phyloP scores from a whole-genome alignment of 2,329 filamentous ascomycete genomes.

The Monosporascus sp. region DNA sequence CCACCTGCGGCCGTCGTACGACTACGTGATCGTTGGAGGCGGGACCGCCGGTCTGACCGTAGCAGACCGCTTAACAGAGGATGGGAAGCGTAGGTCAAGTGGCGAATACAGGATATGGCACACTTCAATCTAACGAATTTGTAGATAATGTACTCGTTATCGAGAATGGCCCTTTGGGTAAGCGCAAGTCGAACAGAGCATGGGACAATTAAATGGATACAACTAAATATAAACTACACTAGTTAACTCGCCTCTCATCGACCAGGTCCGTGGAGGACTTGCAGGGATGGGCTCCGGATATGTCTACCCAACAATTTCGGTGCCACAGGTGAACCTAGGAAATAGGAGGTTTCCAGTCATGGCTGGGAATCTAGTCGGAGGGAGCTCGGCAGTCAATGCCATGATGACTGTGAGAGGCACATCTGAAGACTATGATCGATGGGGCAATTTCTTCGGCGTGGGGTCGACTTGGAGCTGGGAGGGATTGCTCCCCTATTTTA shows the following conservation, averaged over 20 bases:
- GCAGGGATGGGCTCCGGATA: slow-evolving; percentile 18
- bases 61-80: slow-evolving; percentile 22
- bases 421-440: slow-evolving; percentile 28
- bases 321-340: slow-evolving; percentile 18
- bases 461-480: slow-evolving; percentile 27
- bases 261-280: slow-evolving; percentile 18
- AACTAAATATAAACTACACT: slow-evolving; percentile 1
- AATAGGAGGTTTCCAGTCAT: slow-evolving; percentile 17
- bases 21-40: slow-evolving; percentile 24
- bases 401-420: slow-evolving; percentile 25
- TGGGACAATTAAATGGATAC: not conserved
- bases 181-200: not conserved
- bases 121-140: not conserved
- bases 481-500: slow-evolving; percentile 27
- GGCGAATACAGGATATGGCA: not conserved
- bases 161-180: slow-evolving; percentile 23
- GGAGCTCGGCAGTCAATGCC: slow-evolving; percentile 24
- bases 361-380: slow-evolving; percentile 22
- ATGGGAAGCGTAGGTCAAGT: slow-evolving; percentile 19
- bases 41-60: slow-evolving; percentile 23
- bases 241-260: slow-evolving; percentile 22
- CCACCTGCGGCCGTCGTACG: slow-evolving; percentile 14
- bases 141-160: slow-evolving; percentile 23
- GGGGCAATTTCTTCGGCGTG: slow-evolving; percentile 27
- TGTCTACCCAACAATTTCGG: slow-evolving; percentile 23